Evolutionary conservation across 164 flowering plant species (phyloP), one percentile per base, ranked within the genome.

Genomic region (Nymphaea colorata): DNA sequence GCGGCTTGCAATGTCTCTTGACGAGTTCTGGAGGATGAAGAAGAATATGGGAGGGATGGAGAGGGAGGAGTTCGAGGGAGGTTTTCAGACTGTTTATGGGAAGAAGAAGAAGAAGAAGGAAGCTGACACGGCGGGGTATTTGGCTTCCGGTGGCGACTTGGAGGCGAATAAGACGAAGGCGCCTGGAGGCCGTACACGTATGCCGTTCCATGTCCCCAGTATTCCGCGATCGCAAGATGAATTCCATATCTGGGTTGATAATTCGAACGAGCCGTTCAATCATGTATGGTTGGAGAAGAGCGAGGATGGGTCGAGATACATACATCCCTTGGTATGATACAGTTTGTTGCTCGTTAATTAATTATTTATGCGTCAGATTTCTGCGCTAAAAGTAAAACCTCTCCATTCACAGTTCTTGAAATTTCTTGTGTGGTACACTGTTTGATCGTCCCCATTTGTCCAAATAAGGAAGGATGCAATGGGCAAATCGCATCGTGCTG

Each of bases 241-340:
- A 82, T 87, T 72, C 67, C 83, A 77, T 53, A 92, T 95, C 8
- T 42, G 86, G 69, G 96, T 89, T 69, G 84, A 95, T 67, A 95
- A 95, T 76, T 61, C 82, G 6, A 95, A 95, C 69, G 80, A 81
- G 80, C 95, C 94, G 0, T 92, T 87, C 73, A 82, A 90, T 69
- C 99, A 95, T 77, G 96, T 92, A 57, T 90, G 94, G 98, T 71
- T 95, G 87, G 78, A 85, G 78, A 89, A 70, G 81, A 83, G 84
- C 70, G 94, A 95, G 68, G 99, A 95, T 72, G 91, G 82, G 5
- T 76, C 70, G 64, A 76, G 84, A 74, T 76, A 78, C 68, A 62
- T 90, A 59, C 99, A 95, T 79, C 99, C 98, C 18, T 67, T 90
- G 94, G 99, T 91, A 60, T 2, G 63, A 16, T 61, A 16, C 17